phyloP scores from a whole-genome alignment of 78 protist species.

The Dictyostelium firmibasis region DNA sequence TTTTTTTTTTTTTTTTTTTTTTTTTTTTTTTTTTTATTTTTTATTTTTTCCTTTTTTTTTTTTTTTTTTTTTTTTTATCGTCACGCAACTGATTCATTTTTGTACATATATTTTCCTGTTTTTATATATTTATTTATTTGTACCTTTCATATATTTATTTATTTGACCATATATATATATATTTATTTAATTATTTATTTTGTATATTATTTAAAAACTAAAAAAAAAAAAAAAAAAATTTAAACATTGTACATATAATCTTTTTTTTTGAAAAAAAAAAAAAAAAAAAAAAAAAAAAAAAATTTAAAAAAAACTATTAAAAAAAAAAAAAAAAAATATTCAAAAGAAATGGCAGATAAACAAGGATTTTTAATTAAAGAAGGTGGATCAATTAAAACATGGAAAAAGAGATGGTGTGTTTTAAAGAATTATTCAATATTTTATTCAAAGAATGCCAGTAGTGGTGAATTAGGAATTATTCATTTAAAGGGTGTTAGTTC shows the following conservation, averaged over 20 bases:
- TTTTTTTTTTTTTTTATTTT: neutral
- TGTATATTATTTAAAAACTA: neutral
- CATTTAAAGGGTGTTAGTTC: conserved; percentile 27
- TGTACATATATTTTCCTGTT: neutral
- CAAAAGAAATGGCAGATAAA: conserved; percentile 78
- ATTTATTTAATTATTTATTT: neutral
- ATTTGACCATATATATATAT: neutral
- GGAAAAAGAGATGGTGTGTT: conserved; percentile 87
- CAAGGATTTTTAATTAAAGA: conserved; percentile 79
- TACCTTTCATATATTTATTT: neutral
- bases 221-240: neutral
- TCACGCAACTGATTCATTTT: neutral
- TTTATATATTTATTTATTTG: neutral
- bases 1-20: no score
- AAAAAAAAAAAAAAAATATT: neutral
- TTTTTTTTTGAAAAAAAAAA: neutral
- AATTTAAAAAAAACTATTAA: neutral
- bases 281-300: neutral
- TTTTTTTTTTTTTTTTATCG: neutral
- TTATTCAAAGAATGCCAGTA: conserved; percentile 78
- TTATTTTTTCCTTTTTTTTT: neutral
- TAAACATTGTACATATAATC: neutral
- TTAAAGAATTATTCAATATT: conserved; percentile 65
- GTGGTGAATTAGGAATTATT: conserved; percentile 75
- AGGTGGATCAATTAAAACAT: conserved; percentile 82